Evolutionary conservation across 371 early-diverging fungal genomes (phyloP).

Genomic region (Mortierella sp.): DNA sequence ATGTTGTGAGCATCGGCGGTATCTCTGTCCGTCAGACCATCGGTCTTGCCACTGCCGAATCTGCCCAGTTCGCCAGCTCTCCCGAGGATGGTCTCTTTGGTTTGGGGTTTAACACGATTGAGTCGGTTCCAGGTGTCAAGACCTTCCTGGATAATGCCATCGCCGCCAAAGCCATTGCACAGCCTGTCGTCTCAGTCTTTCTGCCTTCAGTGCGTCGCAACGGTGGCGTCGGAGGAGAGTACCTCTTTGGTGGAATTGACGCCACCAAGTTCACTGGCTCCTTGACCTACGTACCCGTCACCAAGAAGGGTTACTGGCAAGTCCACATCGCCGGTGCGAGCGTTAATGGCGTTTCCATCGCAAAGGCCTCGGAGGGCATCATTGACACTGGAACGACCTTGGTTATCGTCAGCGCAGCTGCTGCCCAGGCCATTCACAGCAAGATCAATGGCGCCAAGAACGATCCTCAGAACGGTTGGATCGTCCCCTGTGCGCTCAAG

Average conservation of each 20-base stretch:
- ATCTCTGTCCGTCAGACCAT: slow-evolving; percentile 53
- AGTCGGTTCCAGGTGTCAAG: slow-evolving; percentile 46
- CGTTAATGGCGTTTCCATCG: no score
- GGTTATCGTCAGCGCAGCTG: not conserved
- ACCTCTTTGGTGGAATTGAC: slow-evolving; percentile 63
- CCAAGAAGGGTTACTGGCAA: no score
- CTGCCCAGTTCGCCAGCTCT: slow-evolving; percentile 26
- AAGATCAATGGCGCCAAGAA: slow-evolving; percentile 7
- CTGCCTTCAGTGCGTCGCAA: slow-evolving; percentile 25
- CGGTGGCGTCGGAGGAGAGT: slow-evolving; percentile 56
- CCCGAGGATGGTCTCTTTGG: slow-evolving; percentile 56
- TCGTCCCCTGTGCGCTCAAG: slow-evolving; percentile 26
- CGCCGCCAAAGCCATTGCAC: slow-evolving; percentile 26
- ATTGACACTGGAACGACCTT: no score
- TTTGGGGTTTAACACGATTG: slow-evolving; percentile 48
- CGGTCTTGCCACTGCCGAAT: slow-evolving; percentile 52
- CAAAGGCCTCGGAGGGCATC: no score
- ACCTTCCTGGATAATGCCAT: slow-evolving; percentile 59
- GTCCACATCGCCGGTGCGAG: no score
- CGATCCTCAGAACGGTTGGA: slow-evolving; percentile 12
- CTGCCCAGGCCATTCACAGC: slow-evolving; percentile 21
- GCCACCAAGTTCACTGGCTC: no score
- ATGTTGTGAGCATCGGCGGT: slow-evolving; percentile 57
- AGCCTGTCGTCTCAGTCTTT: slow-evolving; percentile 56
- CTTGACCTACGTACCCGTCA: no score